Percentiles rank a stretch among this genome's conserved stretches.
Evolutionary conservation across 163 green algal species (phyloP).

Genomic region (Chlamydomonas reinhardtii): DNA sequence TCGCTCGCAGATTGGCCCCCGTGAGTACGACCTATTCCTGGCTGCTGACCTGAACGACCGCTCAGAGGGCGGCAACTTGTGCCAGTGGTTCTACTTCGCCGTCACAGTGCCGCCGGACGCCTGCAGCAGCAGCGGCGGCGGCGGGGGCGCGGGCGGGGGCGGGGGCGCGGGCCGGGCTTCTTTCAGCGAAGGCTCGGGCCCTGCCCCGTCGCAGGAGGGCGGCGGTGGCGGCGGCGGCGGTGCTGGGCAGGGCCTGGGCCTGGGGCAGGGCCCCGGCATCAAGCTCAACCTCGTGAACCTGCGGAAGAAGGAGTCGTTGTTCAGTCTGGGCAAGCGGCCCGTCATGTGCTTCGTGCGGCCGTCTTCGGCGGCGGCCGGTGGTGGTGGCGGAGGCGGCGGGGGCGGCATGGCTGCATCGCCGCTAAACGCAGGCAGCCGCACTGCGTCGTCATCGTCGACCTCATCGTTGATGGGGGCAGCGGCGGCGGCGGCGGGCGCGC

Average conservation of each 20-base stretch:
- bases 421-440: too few relatives aligned
- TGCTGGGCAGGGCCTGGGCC: background rate
- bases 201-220: background rate
- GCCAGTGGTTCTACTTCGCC: constrained; percentile 70
- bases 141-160: too few relatives aligned
- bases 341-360: constrained; percentile 56
- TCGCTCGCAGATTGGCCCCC: constrained; percentile 56
- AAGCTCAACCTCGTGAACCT: constrained; percentile 81
- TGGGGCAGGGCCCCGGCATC: constrained; percentile 14
- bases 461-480: too few relatives aligned
- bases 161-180: background rate
- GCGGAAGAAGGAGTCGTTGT: constrained; percentile 69
- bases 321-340: constrained; percentile 63
- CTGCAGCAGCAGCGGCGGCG: constrained; percentile 15
- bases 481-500: too few relatives aligned
- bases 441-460: background rate
- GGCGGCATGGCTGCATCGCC: background rate
- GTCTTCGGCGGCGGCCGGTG: background rate
- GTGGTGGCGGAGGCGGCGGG: background rate
- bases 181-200: background rate
- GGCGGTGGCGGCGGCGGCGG: constrained; percentile 1
- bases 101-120: constrained; percentile 30
- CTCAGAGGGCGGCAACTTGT: constrained; percentile 62
- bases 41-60: constrained; percentile 69
- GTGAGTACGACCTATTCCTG: constrained; percentile 80